Evolutionary conservation across 805 yeast species (phyloP), one percentile per base, ranked within the genome.

Genomic region (Kluyveromyces nonfermentans): DNA sequence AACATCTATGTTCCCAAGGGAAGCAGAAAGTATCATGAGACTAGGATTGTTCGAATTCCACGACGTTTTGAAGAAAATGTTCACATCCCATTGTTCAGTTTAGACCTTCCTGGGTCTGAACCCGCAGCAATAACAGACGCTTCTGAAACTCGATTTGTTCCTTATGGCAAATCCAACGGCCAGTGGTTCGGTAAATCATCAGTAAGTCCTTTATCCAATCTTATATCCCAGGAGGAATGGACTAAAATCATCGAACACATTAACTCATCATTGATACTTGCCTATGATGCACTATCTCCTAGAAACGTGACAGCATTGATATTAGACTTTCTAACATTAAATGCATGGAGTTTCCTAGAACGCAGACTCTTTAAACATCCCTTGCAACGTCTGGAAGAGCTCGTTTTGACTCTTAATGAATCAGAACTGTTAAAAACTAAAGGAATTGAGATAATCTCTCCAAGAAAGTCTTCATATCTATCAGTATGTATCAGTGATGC

Each of bases 31-130:
- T 70, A 54, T 46, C 37, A 44, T 16, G 45, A 53, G 7, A 76
- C 84, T 0, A 63, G 90, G 46, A 69, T 83, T n/a, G 80, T 82
- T 4, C 57, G 89, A 42, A 68, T 82, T 2, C 87, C 90, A 4
- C 59, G 88, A 47, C 46, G 67, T 1, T 76, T 70, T 44, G 63
- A 64, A 15, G 57, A 53, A 8, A 64, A 70, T 2, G 37, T 58
- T 1, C 47, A 49, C 28, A 64, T 68, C 16, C 87, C 88, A 1
- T 74, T 69, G 49, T 82, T 82, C 55, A 77, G 83, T 7, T 57
- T 58, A 0, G 56, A 47, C 7, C 49, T 71, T 0, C 88, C 88
- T 0, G 89, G 89, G 0, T 48, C 37, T 2, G 88, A 82, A 52
- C 76, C 80, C 2, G 86, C 81, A 2, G 85, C 85, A 0, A 57